Base-by-base conservation (phyloP, 2,329 filamentous ascomycete genomes). In the Cercospora nicotianae region DNA sequence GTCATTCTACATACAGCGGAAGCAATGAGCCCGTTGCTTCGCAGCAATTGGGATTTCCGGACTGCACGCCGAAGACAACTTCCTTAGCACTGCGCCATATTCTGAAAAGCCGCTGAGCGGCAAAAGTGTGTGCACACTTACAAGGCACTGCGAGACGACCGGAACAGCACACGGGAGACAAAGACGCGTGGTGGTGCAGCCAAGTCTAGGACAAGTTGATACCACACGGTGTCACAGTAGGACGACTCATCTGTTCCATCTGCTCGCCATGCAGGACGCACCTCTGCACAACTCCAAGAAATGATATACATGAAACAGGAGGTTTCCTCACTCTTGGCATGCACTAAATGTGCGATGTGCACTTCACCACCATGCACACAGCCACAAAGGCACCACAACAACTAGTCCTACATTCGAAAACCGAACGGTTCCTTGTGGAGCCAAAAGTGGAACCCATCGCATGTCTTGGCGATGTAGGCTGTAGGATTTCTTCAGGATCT, bases 401-500 rank as follows among this genome's bases (percentile, higher is more conserved):
- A 12, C 31, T 33, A 12, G 31, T 33, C 10, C 9, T 33, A 12
- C 9, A 13, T 1, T 36, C 33, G 33, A 20, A 12, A 20, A 20
- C 18, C 20, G 45, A 13, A 26, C 45, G 45, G 45, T 30, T 39
- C 31, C 18, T 36, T 20, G 18, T 60, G 30, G 28, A 26, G 33
- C n/a, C n/a, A n/a, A 33, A 16, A 16, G 8, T 45, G 48, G 62
- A 39, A 16, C 48, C 20, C 18, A 18, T 48, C 10, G 18, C 18
- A 55, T 58, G 36, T 51, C 62, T 64, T 58, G 48, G 62, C 45
- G 51, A 58, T 58, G 51, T 58, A 36, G 33, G 31, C 39, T 57
- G 23, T 53, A 55, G 45, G 61, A 55, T 33, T 64, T 57, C 16
- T 60, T 30, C 30, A 33, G 12, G 58, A 60, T 39, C 58, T 30